phyloP scores from a whole-genome alignment of 345 rosid species.

The Populus pruinosa region DNA sequence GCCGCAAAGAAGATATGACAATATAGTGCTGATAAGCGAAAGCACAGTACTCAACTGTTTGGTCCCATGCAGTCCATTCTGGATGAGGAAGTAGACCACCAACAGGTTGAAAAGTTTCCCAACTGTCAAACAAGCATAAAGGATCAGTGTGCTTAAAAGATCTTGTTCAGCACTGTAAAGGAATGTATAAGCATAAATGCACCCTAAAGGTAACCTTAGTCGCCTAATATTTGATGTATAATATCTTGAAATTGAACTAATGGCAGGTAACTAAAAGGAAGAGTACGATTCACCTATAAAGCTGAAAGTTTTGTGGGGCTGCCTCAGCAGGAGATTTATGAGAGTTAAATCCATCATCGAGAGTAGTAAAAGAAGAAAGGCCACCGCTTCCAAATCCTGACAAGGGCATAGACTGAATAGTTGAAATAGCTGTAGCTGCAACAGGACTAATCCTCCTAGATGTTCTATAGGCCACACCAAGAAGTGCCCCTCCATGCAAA shows the following conservation, averaged over 20 bases:
- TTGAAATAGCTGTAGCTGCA: conserved; percentile 91
- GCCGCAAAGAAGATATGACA: conserved; percentile 90
- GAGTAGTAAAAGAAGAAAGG: conserved; percentile 67
- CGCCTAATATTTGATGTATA: not conserved
- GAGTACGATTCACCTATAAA: conserved; percentile 62
- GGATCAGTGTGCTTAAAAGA: not conserved
- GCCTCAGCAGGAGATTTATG: conserved; percentile 72
- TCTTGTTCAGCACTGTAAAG: not conserved
- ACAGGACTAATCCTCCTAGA: conserved; percentile 82
- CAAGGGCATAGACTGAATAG: conserved; percentile 94
- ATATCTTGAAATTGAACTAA: not conserved
- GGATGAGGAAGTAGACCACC: conserved; percentile 98
- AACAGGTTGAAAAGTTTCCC: conserved; percentile 97
- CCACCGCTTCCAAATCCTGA: conserved; percentile 91
- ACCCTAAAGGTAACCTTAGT: too few relatives aligned
- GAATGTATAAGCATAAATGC: too few relatives aligned
- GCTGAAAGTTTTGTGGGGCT: conserved; percentile 83
- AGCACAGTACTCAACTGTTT: conserved; percentile 97
- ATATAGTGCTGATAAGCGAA: conserved; percentile 89
- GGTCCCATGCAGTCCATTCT: conserved; percentile 99
- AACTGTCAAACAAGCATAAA: conserved; percentile 47
- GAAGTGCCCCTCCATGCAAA: conserved; percentile 96
- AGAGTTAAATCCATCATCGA: conserved; percentile 75
- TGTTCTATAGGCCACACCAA: conserved; percentile 93
- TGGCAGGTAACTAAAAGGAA: not conserved